Evolutionary conservation across 768 basidiomycete species (phyloP), one percentile per base, ranked within the genome.

Genomic region (Inosperma sp.): DNA sequence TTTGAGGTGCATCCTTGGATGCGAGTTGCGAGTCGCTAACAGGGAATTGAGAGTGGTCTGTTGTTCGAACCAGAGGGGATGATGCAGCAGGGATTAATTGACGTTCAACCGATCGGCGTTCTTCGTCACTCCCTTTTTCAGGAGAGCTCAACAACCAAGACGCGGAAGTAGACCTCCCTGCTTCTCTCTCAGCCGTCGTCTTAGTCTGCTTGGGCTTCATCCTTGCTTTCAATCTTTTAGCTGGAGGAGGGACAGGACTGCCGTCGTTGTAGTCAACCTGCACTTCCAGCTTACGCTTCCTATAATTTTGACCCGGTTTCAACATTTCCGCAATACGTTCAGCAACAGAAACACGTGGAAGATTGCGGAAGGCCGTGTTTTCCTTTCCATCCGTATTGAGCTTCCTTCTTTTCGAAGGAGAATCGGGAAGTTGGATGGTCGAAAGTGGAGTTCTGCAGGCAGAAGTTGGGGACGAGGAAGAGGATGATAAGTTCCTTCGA

Each of bases 331-430:
- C 53, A 46, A 42, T 22, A 57, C 76, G 73, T 51, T 84, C 81
- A 25, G 68, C 54, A 17, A 77, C 69, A 30, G 77, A 68, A 1
- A 69, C 40, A 68, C 63, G 23, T 59, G 51, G 40, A 25, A 49
- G 42, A 7, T 5, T 43, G 7, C 25, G 40, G 19, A 44, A n/a
- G 16, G 36, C 23, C 26, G 64, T 51, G 58, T 88, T 88, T 62
- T 88, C 86, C 66, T 88, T 87, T 62, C 45, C 54, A 68, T 68
- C 52, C 74, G 49, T 41, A 56, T 59, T 48, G 21, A 60, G 33
- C 31, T 54, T 49, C 17, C 60, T 57, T 14, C 57, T 73, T 55
- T 71, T 72, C 17, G 68, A 63, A 17, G 72, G 70, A 25, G 64
- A 56, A 16, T 49, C 54, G 21, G 48, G 42, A 10, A 53, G 51